Evolutionary conservation across 306 rosid species (phyloP), one percentile per base, ranked within the genome.

Genomic region (Inga oerstediana): DNA sequence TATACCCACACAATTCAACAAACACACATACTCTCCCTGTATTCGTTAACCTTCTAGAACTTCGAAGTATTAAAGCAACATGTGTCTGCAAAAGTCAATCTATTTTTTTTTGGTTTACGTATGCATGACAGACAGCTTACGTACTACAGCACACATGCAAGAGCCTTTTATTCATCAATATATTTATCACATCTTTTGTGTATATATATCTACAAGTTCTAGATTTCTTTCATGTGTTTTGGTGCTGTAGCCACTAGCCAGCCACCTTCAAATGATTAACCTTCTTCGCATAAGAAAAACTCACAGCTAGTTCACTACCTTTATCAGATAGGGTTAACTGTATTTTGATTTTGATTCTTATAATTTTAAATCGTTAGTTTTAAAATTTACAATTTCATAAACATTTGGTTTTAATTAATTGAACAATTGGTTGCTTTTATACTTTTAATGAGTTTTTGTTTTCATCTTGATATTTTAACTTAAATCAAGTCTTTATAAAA

Each of bases 51-150:
- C 22, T 52, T 15, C 58, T 52, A 52, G 61, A 52, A 22, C 67
- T 78, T 81, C 30, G 10, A 39, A 35, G 12, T 44, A 24, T 34
- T 24, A 45, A 11, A 2, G 4, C 35, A 34, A 34, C 6, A 4
- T 37, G 16, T n/a, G 27, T 45, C 22, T n/a, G n/a, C 22, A 17
- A 69, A 80, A 48, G 59, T 71, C 72, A 66, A 75, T 58, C 3
- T 6, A 24, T 16, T 61, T 80, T 80, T 45, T 20, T 27, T 27
- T 27, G 30, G 37, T 81, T 84, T 83, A 79, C 86, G 93, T 79
- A 62, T n/a, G 78, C 62, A 81, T 88, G 93, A 87, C 72, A 85
- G 80, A 62, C 66, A 61, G 80, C 88, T 88, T 87, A 91, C 94
- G 35, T 85, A 52, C 22, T 54, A 54, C 24, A 10, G 62, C 15